Percentiles rank a stretch among this genome's conserved stretches.
Conservation (phyloP, 495 filamentous ascomycete genomes). For the Aspergillus steynii region DNA sequence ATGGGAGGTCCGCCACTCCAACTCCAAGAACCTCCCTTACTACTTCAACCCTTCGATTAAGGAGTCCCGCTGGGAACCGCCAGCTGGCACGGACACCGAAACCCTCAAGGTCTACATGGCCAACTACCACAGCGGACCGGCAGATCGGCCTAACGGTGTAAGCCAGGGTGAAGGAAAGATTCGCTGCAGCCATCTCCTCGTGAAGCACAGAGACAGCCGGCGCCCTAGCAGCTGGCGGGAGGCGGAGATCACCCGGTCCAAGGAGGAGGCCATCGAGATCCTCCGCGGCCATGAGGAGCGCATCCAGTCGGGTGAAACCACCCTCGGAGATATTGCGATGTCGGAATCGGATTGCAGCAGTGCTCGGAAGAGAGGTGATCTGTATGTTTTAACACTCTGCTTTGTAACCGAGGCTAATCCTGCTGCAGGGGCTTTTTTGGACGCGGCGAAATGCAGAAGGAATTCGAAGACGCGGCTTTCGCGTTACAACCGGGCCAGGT, state of each 20-base stretch:
- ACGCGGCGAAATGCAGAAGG: constrained; percentile 94
- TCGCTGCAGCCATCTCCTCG: constrained; percentile 82
- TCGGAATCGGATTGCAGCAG: constrained; percentile 94
- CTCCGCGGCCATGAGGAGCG: constrained; percentile 69
- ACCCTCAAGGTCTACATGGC: constrained; percentile 93
- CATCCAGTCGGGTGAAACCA: constrained; percentile 66
- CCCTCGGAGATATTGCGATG: constrained; percentile 76
- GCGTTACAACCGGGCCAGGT: constrained; percentile 80
- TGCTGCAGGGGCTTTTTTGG: constrained; percentile 79
- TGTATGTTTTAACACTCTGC: constrained; percentile 51
- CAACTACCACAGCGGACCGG: constrained; percentile 64
- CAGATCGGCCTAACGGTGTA: constrained; percentile 47
- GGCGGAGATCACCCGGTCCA: constrained; percentile 79
- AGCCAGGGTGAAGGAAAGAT: constrained; percentile 77
- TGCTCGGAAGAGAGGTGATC: constrained; percentile 87
- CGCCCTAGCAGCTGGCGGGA: constrained; percentile 91
- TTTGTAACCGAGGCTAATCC: constrained; percentile 21
- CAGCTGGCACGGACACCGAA: constrained; percentile 79
- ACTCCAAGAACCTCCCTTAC: constrained; percentile 96
- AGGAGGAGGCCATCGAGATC: constrained; percentile 80
- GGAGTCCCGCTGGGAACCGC: constrained; percentile 92
- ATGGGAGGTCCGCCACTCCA: constrained; percentile 95
- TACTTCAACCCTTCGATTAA: constrained; percentile 88
- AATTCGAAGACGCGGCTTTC: constrained; percentile 96
- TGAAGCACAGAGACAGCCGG: constrained; percentile 87